Evolutionary conservation across 257 asterid genomes (phyloP).

Genomic region (Solanum tarijense): DNA sequence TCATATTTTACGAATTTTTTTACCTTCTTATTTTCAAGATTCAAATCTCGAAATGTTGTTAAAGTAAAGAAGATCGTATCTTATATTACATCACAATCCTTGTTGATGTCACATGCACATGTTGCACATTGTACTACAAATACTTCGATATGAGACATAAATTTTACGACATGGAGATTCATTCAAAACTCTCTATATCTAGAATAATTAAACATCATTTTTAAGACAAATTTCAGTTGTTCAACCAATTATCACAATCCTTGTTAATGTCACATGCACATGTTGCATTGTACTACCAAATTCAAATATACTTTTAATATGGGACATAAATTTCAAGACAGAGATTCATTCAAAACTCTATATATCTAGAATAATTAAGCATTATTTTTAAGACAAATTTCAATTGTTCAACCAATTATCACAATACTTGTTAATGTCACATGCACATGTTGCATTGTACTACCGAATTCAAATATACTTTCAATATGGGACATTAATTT

Average conservation of each 20-base stretch:
- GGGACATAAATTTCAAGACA: background rate
- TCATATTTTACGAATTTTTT: background rate
- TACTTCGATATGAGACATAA: background rate
- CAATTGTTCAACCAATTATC: background rate
- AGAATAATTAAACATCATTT: background rate
- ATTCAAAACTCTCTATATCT: background rate
- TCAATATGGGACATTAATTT: too few species aligned
- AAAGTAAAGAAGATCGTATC: too few species aligned
- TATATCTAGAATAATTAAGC: background rate
- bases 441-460: too few species aligned
- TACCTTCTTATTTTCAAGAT: background rate
- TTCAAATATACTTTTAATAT: background rate
- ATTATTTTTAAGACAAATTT: background rate
- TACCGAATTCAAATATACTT: too few species aligned
- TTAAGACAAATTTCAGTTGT: background rate
- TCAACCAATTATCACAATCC: too few species aligned
- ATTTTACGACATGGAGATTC: too few species aligned
- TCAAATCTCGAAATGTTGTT: background rate
- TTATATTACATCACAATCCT: background rate
- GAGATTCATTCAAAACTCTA: background rate
- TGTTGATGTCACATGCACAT: background rate
- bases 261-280: background rate
- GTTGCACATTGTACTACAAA: too few species aligned
- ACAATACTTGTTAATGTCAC: too few species aligned
- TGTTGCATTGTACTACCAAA: too few species aligned